Conservation (phyloP, 2,329 filamentous ascomycete genomes). For the Gnomoniopsis smithogilvyi region DNA sequence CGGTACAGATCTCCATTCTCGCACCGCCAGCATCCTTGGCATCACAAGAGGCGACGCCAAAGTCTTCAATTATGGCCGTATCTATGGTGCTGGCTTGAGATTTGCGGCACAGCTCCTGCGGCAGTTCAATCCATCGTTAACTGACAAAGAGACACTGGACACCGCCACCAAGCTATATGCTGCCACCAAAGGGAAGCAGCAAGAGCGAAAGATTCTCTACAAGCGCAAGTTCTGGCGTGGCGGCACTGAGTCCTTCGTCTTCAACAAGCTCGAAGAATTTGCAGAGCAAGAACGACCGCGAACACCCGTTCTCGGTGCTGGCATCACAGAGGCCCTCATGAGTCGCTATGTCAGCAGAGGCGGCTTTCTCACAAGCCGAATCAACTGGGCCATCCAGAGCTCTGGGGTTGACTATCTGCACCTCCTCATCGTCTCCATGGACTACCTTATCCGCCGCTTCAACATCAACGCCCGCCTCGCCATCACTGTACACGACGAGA, state of each 20-base stretch:
- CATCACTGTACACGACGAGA: slow-evolving; percentile 97
- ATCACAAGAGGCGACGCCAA: slow-evolving; percentile 96
- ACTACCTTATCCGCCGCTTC: slow-evolving; percentile 83
- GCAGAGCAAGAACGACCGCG: slow-evolving; percentile 88
- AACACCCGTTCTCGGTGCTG: slow-evolving; percentile 89
- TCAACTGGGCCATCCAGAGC: slow-evolving; percentile 99
- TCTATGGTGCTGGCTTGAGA: slow-evolving; percentile 94
- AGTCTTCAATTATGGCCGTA: slow-evolving; percentile 97
- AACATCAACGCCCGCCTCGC: slow-evolving; percentile 81
- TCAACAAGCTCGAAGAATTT: slow-evolving; percentile 97
- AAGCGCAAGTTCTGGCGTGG: slow-evolving; percentile 88
- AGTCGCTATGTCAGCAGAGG: slow-evolving; percentile 81
- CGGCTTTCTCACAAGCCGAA: slow-evolving; percentile 90
- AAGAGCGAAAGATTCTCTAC: slow-evolving; percentile 66
- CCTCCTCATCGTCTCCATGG: slow-evolving; percentile 89
- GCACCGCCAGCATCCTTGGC: slow-evolving; percentile 85
- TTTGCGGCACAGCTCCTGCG: slow-evolving; percentile 87
- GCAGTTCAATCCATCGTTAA: slow-evolving; percentile 86
- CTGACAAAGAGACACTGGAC: slow-evolving; percentile 72
- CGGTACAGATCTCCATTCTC: slow-evolving; percentile 90
- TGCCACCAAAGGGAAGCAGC: slow-evolving; percentile 87
- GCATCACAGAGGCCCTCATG: slow-evolving; percentile 95
- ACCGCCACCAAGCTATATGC: slow-evolving; percentile 80
- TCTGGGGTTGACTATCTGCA: slow-evolving; percentile 97
- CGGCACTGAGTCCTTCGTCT: slow-evolving; percentile 95